phyloP scores from a whole-genome alignment of 2,329 filamentous ascomycete genomes.

The Colletotrichum lini region DNA sequence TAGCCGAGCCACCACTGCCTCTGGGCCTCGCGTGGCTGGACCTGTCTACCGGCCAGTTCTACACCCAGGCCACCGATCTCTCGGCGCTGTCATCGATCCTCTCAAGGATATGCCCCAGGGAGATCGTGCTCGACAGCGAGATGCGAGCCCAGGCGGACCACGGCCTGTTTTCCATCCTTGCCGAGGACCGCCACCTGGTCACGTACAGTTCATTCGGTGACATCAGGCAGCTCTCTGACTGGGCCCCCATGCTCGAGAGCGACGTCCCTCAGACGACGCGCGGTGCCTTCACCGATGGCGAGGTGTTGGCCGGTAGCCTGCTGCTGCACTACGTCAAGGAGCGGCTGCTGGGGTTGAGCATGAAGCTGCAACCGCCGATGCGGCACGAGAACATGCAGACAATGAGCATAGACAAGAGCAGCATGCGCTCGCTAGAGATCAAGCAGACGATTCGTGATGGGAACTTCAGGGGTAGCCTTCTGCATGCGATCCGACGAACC shows the following conservation, averaged over 20 bases:
- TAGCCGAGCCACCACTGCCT: conserved; percentile 48
- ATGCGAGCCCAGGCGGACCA: conserved; percentile 72
- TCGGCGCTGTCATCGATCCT: conserved; percentile 83
- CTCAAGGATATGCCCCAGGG: conserved; percentile 85
- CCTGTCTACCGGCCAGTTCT: conserved; percentile 94
- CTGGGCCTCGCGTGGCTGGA: conserved; percentile 95
- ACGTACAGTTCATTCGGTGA: conserved; percentile 74
- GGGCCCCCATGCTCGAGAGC: conserved; percentile 84
- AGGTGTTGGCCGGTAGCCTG: conserved; percentile 83
- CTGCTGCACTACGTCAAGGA: conserved; percentile 89
- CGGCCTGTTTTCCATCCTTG: conserved; percentile 76
- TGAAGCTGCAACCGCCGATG: conserved; percentile 87
- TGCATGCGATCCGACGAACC: conserved; percentile 91
- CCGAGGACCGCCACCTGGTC: conserved; percentile 82
- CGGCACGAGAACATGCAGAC: conserved; percentile 81
- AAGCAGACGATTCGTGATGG: conserved; percentile 88
- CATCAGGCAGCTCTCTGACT: conserved; percentile 70
- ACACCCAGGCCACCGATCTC: conserved; percentile 82
- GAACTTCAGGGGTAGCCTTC: conserved; percentile 82
- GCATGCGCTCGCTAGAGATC: conserved; percentile 89
- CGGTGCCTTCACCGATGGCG: conserved; percentile 73
- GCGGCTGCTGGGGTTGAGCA: conserved; percentile 81
- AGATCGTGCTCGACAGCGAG: conserved; percentile 83
- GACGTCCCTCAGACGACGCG: conserved; percentile 70
- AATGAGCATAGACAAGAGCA: conserved; percentile 94